Base-by-base conservation (phyloP, 495 filamentous ascomycete genomes). In the Neurospora sp. region DNA sequence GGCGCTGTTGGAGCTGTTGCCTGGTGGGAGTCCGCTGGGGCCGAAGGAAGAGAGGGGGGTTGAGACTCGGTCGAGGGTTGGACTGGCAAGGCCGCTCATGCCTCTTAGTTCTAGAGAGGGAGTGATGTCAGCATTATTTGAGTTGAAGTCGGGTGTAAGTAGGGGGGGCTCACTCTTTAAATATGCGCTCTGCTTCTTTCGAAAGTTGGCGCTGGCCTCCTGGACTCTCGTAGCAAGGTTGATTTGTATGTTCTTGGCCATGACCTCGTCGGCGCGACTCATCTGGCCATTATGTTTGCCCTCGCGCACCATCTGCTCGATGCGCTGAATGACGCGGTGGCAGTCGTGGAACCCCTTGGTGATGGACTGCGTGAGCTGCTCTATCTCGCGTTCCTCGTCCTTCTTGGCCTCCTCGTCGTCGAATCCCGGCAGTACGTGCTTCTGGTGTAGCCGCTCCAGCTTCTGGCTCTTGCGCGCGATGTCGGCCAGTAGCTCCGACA, bases 181-280 rank as follows among this genome's bases (percentile, higher is more conserved):
- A 82, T 99, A 99, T 53, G 91, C 92, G 81, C 94, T 94, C 83
- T 99, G 96, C 83, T 97, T 98, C 86, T 97, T 98, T 71, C 96
- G 86, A 78, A 99, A 99, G 71, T 87, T 85, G 12, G 95, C 92
- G 83, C 93, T 97, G n/a, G 91, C 90, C 74, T 98, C 96, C 82
- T 97, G 94, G 1, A 98, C 94, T 71, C 93, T 84, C 10, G 91
- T 84, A 3, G 96, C 96, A 59, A 99, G 87, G 48, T 91, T 93
- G 66, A 97, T 92, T 81, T 97, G 93, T 73, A 98, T 93, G 81
- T 99, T 99, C 83, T 88, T 92, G 44, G 94, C 94, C 94, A 99
- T 98, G 8, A 89, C 93, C 83, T 96, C 94, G 79, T 98, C 96
- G 40, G 91, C 92, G 74, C 85, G 89, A 73, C 85, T 94, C 71